phyloP scores from a whole-genome alignment of 345 rosid species.

The Ceriops decandra region DNA sequence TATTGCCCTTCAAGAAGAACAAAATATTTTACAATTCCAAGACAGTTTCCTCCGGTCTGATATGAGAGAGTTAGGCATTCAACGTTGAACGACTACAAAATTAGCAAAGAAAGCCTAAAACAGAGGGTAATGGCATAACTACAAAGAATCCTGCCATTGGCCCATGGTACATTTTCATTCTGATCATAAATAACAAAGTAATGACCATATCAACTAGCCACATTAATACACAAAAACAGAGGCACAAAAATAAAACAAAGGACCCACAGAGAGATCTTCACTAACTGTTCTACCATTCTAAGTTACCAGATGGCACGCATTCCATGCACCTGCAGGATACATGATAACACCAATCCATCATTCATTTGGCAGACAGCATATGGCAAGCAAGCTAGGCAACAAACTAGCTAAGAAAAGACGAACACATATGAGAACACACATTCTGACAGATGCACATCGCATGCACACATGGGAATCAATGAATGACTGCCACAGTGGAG shows the following conservation, averaged over 20 bases:
- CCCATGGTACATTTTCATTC: constrained; percentile 42
- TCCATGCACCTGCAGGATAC: constrained; percentile 46
- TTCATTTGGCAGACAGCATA: background rate
- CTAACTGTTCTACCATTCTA: constrained; percentile 47
- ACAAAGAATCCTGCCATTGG: constrained; percentile 44
- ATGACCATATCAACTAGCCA: constrained; percentile 41
- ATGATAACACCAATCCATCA: background rate
- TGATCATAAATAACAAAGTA: constrained; percentile 34
- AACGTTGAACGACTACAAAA: constrained; percentile 17
- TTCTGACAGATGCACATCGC: background rate
- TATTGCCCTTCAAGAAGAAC: constrained; percentile 1
- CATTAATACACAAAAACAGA: constrained; percentile 40
- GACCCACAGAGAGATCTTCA: constrained; percentile 26
- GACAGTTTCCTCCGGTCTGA: constrained; percentile 23
- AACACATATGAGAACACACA: background rate
- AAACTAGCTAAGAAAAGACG: background rate
- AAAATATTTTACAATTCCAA: constrained; percentile 27
- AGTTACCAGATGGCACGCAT: constrained; percentile 19
- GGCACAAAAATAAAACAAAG: constrained; percentile 21
- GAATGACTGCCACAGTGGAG: background rate
- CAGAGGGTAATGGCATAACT: constrained; percentile 41
- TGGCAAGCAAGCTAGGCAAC: background rate
- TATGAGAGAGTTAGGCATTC: constrained; percentile 26
- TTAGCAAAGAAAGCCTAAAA: constrained; percentile 32
- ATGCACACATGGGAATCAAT: background rate